phyloP scores from a whole-genome alignment of 1,139 yeast species.

The Sugiyamaella pinicola region DNA sequence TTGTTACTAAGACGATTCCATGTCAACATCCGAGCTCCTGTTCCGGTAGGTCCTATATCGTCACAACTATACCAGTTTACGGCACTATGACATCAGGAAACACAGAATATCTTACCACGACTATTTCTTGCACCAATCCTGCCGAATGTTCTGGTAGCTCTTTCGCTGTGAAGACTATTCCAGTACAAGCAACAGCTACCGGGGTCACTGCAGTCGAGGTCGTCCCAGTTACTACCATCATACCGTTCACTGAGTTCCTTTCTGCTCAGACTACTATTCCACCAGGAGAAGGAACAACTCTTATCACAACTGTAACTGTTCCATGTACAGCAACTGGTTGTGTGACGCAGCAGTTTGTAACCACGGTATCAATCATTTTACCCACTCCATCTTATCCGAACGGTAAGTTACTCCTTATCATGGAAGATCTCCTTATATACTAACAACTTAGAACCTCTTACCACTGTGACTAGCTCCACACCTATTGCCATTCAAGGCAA shows the following conservation, averaged over 20 bases:
- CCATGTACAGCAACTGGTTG: slow-evolving; percentile 28
- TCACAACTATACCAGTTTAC: slow-evolving; percentile 22
- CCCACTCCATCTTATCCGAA: slow-evolving; percentile 23
- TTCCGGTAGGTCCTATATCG: slow-evolving; percentile 22
- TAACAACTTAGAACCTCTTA: slow-evolving; percentile 20
- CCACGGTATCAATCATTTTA: slow-evolving; percentile 23
- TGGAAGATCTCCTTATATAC: background rate
- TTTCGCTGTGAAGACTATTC: slow-evolving; percentile 5
- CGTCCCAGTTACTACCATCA: background rate
- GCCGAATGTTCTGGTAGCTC: slow-evolving; percentile 19
- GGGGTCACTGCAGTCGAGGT: slow-evolving; percentile 2
- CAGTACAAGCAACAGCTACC: slow-evolving; percentile 2
- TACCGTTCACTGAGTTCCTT: slow-evolving; percentile 9
- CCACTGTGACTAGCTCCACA: slow-evolving; percentile 20
- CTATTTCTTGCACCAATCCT: slow-evolving; percentile 19
- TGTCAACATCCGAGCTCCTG: slow-evolving; percentile 23
- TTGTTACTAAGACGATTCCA: slow-evolving; percentile 25
- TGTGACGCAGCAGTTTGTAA: slow-evolving; percentile 15
- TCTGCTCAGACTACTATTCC: background rate
- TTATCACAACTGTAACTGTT: slow-evolving; percentile 25
- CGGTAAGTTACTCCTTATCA: slow-evolving; percentile 14
- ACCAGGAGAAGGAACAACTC: slow-evolving; percentile 15
- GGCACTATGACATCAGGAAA: slow-evolving; percentile 3
- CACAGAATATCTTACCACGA: slow-evolving; percentile 8
- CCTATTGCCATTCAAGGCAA: slow-evolving; percentile 20